Conservation (phyloP, 768 basidiomycete genomes). For the Rhodotorula paludigena region DNA sequence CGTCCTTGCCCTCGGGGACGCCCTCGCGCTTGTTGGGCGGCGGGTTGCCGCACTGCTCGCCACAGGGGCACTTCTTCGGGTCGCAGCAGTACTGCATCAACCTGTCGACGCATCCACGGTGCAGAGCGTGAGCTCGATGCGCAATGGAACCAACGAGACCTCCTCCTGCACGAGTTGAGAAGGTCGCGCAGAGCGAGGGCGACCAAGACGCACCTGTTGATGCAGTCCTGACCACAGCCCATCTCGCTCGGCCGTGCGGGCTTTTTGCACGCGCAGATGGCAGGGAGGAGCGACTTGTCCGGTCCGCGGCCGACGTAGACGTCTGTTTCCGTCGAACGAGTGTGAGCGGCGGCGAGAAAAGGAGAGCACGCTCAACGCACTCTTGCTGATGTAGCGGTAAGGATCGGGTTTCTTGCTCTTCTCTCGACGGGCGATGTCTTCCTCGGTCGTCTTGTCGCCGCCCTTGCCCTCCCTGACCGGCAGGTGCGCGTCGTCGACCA, state of each 20-base stretch:
- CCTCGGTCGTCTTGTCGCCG: background rate
- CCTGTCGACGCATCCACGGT: no score
- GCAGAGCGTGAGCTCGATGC: no score
- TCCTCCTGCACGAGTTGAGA: background rate
- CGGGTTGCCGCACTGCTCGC: constrained; percentile 24
- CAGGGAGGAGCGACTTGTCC: constrained; percentile 14
- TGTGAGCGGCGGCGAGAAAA: background rate
- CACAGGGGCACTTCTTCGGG: constrained; percentile 29
- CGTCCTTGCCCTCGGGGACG: constrained; percentile 29
- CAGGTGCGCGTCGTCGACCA: background rate
- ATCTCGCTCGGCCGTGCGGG: background rate
- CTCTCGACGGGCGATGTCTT: constrained; percentile 7
- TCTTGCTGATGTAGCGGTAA: constrained; percentile 15
- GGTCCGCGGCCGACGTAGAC: constrained; percentile 26
- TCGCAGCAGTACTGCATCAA: constrained; percentile 37
- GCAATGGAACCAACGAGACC: no score
- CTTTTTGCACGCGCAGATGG: constrained; percentile 22
- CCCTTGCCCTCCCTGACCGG: background rate
- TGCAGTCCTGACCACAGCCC: constrained; percentile 24
- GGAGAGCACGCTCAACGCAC: constrained; percentile 5
- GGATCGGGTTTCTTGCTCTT: constrained; percentile 20
- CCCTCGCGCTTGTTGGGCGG: constrained; percentile 20
- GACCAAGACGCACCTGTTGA: constrained; percentile 26
- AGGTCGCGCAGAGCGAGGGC: background rate
- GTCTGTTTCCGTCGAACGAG: constrained; percentile 21